Evolutionary conservation across 176 grass and related monocot genomes (phyloP).

Genomic region (Eremochloa ophiuroides): DNA sequence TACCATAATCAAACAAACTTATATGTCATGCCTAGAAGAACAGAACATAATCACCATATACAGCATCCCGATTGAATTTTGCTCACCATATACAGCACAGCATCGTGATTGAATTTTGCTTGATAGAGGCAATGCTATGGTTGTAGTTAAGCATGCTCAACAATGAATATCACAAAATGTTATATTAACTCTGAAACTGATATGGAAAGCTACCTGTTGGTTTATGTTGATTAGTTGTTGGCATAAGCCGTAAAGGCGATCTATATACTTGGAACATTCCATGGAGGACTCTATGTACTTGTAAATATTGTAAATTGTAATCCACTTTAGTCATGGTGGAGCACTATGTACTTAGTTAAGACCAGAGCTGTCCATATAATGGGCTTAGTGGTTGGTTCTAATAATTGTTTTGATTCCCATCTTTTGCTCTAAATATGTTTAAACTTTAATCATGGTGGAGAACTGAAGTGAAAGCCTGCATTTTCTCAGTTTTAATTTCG

Average conservation of each 20-base stretch:
- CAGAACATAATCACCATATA: neutral
- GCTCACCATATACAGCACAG: neutral
- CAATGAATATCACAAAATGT: neutral
- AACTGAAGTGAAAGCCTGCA: constrained; percentile 7
- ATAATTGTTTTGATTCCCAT: neutral
- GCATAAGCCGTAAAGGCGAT: neutral
- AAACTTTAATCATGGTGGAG: constrained; percentile 11
- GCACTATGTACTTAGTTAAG: neutral
- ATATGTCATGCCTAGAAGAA: constrained; percentile 15
- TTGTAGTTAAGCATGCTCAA: neutral
- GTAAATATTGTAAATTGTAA: constrained; percentile 3
- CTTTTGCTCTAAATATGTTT: constrained; percentile 8
- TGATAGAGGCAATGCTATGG: neutral
- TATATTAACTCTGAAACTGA: neutral
- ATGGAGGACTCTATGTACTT: neutral
- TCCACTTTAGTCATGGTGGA: neutral
- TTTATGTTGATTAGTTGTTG: constrained; percentile 9
- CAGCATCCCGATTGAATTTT: neutral
- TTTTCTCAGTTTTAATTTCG: neutral
- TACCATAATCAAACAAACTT: neutral
- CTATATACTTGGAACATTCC: neutral
- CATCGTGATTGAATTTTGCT: neutral
- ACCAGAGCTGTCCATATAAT: neutral
- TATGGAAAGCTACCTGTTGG: neutral
- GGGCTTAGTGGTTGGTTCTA: neutral